Conservation (phyloP, 768 basidiomycete species). For the Daedalea quercina region DNA sequence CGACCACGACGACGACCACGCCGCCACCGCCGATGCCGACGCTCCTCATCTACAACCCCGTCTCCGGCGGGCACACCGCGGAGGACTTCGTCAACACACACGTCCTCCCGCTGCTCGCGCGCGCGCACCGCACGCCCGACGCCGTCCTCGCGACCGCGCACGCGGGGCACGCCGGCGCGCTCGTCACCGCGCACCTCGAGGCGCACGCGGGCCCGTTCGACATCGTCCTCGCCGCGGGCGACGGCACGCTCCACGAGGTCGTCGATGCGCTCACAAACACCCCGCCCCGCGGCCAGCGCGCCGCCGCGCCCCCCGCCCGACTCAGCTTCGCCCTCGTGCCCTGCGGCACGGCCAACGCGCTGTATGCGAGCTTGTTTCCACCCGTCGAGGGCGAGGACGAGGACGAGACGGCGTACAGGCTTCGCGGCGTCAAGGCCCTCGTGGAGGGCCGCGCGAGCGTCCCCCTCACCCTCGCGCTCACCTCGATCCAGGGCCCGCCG, state of each 20-base stretch:
- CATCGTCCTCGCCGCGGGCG: constrained; percentile 72
- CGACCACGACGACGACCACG: background rate
- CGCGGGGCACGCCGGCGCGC: constrained; percentile 46
- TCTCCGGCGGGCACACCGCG: constrained; percentile 55
- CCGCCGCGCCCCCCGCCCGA: constrained; percentile 6
- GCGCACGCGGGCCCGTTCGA: constrained; percentile 28
- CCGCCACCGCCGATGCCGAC: constrained; percentile 32
- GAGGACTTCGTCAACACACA: constrained; percentile 47
- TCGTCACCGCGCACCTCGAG: constrained; percentile 36
- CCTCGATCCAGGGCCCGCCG: constrained; percentile 34
- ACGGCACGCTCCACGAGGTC: constrained; percentile 90
- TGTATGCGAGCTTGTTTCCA: constrained; percentile 75
- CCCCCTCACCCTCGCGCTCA: constrained; percentile 46
- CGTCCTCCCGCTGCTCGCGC: constrained; percentile 57
- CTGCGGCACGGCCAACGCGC: constrained; percentile 89
- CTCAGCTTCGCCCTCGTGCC: constrained; percentile 54
- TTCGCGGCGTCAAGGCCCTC: constrained; percentile 52
- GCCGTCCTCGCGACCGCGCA: constrained; percentile 41
- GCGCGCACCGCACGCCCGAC: constrained; percentile 33
- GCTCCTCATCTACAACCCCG: constrained; percentile 72
- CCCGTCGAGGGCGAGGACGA: constrained; percentile 24
- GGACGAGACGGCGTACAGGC: constrained; percentile 32
- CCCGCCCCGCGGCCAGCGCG: constrained; percentile 1
- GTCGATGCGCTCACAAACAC: constrained; percentile 45
- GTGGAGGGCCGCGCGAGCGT: constrained; percentile 22